Evolutionary conservation across 1,284 basidiomycete genomes (phyloP).

Genomic region (Retiboletus fuscus): DNA sequence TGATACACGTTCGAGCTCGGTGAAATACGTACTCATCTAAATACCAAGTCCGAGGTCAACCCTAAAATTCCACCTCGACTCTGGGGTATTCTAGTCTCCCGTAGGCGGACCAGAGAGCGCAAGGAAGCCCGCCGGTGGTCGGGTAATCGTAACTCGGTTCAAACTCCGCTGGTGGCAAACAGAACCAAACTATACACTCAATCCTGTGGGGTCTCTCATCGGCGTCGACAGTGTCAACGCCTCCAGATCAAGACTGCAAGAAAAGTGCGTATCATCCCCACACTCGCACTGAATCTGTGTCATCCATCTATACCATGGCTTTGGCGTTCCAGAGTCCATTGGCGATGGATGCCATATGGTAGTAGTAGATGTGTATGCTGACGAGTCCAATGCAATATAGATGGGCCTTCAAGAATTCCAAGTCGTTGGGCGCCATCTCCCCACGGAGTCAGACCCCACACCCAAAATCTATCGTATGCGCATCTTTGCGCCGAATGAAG

Average conservation of each 20-base stretch:
- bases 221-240: constrained; percentile 42
- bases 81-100: too few relatives aligned
- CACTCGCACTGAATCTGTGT: background rate
- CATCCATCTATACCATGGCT: background rate
- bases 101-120: too few relatives aligned
- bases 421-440: constrained; percentile 97
- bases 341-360: constrained; percentile 43
- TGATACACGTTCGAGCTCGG: too few relatives aligned
- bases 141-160: constrained; percentile 15
- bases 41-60: too few relatives aligned
- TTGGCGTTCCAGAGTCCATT: constrained; percentile 1
- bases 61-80: too few relatives aligned
- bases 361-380: constrained; percentile 41
- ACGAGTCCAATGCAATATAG: constrained; percentile 44
- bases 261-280: constrained; percentile 40
- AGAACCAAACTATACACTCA: constrained; percentile 44
- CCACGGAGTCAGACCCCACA: constrained; percentile 91
- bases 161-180: constrained; percentile 38
- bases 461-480: constrained; percentile 99
- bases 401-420: constrained; percentile 85
- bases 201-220: constrained; percentile 26
- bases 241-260: constrained; percentile 38
- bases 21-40: too few relatives aligned
- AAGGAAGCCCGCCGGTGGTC: too few relatives aligned
- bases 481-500: constrained; percentile 98